phyloP scores from a whole-genome alignment of 2,329 filamentous ascomycete genomes.

The Pseudocercospora pini-densiflorae region DNA sequence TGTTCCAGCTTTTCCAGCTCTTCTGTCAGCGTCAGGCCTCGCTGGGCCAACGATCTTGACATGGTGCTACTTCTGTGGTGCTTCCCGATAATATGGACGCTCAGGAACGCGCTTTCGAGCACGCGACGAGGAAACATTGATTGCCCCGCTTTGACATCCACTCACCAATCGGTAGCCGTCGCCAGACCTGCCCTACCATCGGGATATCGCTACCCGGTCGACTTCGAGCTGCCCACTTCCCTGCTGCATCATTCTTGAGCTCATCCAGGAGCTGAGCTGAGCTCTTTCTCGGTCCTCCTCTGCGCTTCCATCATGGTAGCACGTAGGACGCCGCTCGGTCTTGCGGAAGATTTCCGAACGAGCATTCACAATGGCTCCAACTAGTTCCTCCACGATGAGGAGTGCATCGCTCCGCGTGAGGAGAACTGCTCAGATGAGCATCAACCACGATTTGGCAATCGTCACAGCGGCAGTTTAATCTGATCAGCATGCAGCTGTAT shows the following conservation, averaged over 20 bases:
- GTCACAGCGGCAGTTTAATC: background rate
- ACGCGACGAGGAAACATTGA: slow-evolving; percentile 2
- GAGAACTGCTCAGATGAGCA: slow-evolving; percentile 1
- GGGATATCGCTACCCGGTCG: background rate
- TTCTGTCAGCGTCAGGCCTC: slow-evolving; percentile 80
- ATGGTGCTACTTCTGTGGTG: slow-evolving; percentile 1
- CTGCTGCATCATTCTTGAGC: background rate
- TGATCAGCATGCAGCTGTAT: background rate
- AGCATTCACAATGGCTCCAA: background rate
- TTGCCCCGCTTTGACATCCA: background rate
- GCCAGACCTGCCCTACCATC: background rate
- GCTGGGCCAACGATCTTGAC: slow-evolving; percentile 46
- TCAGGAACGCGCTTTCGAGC: background rate
- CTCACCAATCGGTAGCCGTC: background rate
- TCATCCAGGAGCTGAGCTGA: background rate
- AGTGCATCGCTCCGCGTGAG: slow-evolving; percentile 3
- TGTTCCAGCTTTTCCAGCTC: slow-evolving; percentile 96
- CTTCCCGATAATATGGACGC: background rate
- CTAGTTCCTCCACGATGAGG: background rate
- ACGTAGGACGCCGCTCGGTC: background rate
- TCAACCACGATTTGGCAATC: background rate
- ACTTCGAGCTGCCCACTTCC: background rate
- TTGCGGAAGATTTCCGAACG: slow-evolving; percentile 1
- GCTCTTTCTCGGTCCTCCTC: background rate
- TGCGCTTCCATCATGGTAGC: background rate